These are phyloP conservation scores for Acanthamoeba culbertsoni DNA, from an alignment of 208 protist species.

Conservation along the genomic window DNA sequence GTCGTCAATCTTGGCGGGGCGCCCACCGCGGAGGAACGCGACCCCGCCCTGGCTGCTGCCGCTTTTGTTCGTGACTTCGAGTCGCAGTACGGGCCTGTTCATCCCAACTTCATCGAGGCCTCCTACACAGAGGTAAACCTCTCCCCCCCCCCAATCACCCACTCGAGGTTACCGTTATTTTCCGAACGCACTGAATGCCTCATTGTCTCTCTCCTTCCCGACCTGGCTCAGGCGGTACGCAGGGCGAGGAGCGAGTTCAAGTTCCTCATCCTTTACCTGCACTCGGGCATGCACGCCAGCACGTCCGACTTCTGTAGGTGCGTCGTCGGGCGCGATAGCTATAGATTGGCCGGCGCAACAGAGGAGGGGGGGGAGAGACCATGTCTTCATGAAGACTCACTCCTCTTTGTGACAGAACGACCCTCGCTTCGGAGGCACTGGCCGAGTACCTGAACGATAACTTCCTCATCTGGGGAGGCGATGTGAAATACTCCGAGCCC, in stretches of 20 bases:
- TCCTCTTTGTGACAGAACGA: not conserved
- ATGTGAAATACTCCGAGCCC: not conserved
- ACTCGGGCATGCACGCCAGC: not conserved
- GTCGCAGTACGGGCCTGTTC: not conserved
- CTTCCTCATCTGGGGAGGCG: slow-evolving; percentile 22
- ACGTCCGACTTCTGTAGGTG: slow-evolving; percentile 21
- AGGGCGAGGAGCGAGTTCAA: slow-evolving; percentile 1
- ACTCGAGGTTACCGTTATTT: too few species aligned
- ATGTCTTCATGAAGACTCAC: too few species aligned
- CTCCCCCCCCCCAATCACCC: not conserved
- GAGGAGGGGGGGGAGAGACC: too few species aligned
- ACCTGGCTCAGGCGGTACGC: not conserved
- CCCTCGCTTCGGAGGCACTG: not conserved
- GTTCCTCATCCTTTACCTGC: slow-evolving; percentile 42
- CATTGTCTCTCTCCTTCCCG: too few species aligned
- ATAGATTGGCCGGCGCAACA: too few species aligned
- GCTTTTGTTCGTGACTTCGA: not conserved
- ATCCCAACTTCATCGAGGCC: slow-evolving; percentile 12
- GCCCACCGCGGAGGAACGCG: not conserved
- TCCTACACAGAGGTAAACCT: slow-evolving; percentile 13
- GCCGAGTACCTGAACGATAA: slow-evolving; percentile 2
- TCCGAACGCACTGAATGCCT: too few species aligned
- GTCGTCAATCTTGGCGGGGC: not conserved
- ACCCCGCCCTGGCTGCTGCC: not conserved
- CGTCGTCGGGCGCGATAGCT: too few species aligned